phyloP scores from a whole-genome alignment of 768 basidiomycete species.

The Suillus plorans region DNA sequence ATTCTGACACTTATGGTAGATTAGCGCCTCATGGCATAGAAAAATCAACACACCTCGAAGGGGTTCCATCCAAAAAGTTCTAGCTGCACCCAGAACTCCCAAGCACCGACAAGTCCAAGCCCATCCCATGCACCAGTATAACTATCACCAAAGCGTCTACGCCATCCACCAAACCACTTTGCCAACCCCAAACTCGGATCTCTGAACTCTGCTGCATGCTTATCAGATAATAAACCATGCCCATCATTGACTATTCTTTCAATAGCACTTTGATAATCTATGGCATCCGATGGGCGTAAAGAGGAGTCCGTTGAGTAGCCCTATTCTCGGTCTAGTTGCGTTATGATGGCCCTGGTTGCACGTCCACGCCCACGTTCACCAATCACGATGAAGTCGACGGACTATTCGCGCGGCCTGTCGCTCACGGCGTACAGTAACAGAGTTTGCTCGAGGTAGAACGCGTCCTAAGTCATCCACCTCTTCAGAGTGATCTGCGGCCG shows the following conservation, averaged over 20 bases:
- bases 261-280: conserved; percentile 68
- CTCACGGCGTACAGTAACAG: conserved; percentile 46
- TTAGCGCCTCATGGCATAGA: conserved; percentile 4
- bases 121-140: conserved; percentile 91
- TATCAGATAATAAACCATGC: conserved; percentile 71
- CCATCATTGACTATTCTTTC: conserved; percentile 49
- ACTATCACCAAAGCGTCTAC: conserved; percentile 72
- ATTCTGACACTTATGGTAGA: conserved; percentile 37
- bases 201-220: conserved; percentile 78
- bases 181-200: conserved; percentile 77
- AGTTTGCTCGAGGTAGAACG: conserved; percentile 45
- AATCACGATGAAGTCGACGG: conserved; percentile 50
- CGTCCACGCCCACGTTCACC: conserved; percentile 23
- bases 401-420: conserved; percentile 58
- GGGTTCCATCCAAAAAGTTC: conserved; percentile 90
- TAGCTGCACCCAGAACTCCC: conserved; percentile 93
- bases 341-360: conserved; percentile 18
- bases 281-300: conserved; percentile 61
- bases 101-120: conserved; percentile 80
- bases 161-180: conserved; percentile 67
- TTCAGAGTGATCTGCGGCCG: conserved; percentile 29
- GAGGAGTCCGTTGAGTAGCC: conserved; percentile 88
- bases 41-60: conserved; percentile 55
- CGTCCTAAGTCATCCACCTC: conserved; percentile 66
- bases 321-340: conserved; percentile 46